A percentile compares a stretch with the other conserved stretches of the same genome.
Evolutionary conservation across 1,139 yeast genomes (phyloP).

Genomic region (Candida albicans): DNA sequence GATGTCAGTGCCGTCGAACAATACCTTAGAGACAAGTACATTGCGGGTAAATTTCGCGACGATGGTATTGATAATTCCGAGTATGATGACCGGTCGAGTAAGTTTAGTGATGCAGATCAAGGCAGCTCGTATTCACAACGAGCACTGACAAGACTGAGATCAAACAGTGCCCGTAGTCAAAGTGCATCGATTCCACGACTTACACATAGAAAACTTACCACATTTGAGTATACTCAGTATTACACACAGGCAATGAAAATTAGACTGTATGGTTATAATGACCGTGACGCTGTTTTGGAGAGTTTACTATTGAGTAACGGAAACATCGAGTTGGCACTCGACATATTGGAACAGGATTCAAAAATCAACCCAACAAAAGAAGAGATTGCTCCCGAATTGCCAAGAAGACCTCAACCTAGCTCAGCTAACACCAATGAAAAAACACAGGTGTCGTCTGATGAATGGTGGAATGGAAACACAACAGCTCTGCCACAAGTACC

Average conservation of each 20-base stretch:
- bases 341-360: constrained; percentile 44
- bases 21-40: constrained; percentile 55
- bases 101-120: constrained; percentile 13
- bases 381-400: constrained; percentile 48
- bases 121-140: constrained; percentile 5
- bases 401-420: constrained; percentile 38
- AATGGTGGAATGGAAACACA: constrained; percentile 27
- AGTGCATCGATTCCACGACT: constrained; percentile 29
- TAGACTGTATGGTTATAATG: constrained; percentile 44
- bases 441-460: constrained; percentile 19
- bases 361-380: constrained; percentile 35
- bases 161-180: constrained; percentile 20
- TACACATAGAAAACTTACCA: constrained; percentile 44
- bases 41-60: constrained; percentile 45
- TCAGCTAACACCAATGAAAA: constrained; percentile 12
- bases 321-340: constrained; percentile 47
- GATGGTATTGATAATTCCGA: constrained; percentile 27
- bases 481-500: constrained; percentile 15
- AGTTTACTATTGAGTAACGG: constrained; percentile 51
- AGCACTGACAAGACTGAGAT: constrained; percentile 22
- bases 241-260: constrained; percentile 40
- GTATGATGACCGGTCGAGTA: constrained; percentile 22
- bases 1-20: constrained; percentile 48
- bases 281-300: constrained; percentile 50
- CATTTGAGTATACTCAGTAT: constrained; percentile 44